Conservation (phyloP, 2,329 filamentous ascomycete genomes). For the Talaromyces sp. region DNA sequence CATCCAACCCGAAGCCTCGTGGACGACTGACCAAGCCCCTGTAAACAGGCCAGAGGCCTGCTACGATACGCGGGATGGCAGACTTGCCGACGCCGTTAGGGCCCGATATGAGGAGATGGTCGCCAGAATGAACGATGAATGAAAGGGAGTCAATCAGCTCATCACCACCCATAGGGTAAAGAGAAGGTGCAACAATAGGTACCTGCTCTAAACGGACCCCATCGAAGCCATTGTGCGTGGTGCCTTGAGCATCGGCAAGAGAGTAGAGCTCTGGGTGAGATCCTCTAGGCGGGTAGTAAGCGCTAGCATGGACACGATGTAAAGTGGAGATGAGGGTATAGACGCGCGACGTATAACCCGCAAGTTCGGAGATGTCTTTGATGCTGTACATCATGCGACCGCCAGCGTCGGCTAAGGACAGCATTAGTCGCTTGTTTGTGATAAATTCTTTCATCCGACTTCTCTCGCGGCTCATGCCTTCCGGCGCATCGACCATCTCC, state of each 20-base stretch:
- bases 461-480: slow-evolving; percentile 61
- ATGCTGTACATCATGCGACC: slow-evolving; percentile 99
- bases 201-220: slow-evolving; percentile 92
- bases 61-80: slow-evolving; percentile 86
- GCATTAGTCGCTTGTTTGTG: slow-evolving; percentile 97
- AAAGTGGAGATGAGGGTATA: slow-evolving; percentile 95
- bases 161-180: slow-evolving; percentile 89
- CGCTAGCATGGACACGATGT: slow-evolving; percentile 87
- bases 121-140: slow-evolving; percentile 84
- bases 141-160: slow-evolving; percentile 87
- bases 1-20: slow-evolving; percentile 73
- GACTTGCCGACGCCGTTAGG: slow-evolving; percentile 94
- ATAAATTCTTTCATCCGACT: slow-evolving; percentile 98
- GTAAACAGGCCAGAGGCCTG: slow-evolving; percentile 94
- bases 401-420: slow-evolving; percentile 92
- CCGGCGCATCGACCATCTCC: slow-evolving; percentile 58
- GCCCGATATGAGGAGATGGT: slow-evolving; percentile 92
- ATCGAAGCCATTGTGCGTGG: slow-evolving; percentile 91
- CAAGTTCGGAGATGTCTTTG: slow-evolving; percentile 94
- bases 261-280: slow-evolving; percentile 80
- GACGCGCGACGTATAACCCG: slow-evolving; percentile 92
- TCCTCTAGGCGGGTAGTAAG: slow-evolving; percentile 73
- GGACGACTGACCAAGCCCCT: slow-evolving; percentile 88
- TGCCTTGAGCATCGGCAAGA: slow-evolving; percentile 88
- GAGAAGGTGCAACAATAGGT: slow-evolving; percentile 82